Evolutionary conservation across 768 basidiomycete species (phyloP), one percentile per base, ranked within the genome.

Genomic region (Auricularia heimuer): DNA sequence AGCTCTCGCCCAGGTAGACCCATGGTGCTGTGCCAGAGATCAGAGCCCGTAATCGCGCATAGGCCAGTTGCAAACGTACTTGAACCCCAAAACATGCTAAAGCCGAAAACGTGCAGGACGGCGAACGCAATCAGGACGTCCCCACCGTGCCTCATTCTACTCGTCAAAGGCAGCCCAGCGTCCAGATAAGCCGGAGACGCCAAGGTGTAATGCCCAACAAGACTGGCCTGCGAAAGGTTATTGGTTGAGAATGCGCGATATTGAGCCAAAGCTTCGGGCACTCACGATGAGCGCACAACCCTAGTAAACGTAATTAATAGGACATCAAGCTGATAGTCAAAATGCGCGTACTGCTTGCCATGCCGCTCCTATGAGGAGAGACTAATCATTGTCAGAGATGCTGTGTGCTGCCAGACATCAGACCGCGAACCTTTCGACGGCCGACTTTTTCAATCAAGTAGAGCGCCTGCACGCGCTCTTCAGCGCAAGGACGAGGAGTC

Each of bases 1-100:
- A 92, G 21, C 84, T 86, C 77, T 91, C 89, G 62, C 88, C 88
- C 37, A 89, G 81, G 70, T 89, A 89, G 4, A 89, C 88, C 85
- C 84, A 86, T 10, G 56, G 56, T 4, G 56, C 56, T 60, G 37
- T 10, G 33, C 63, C 18, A 62, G 35, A 35, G 67, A 12, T 37
- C 16, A 44, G 12, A 42, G 54, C 12, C 33, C 29, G 29, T 29
- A 29, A 29, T 24, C 34, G 18, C 67, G n/a, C n/a, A 67, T 1
- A 63, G 62, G 18, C n/a, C 6, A 11, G 16, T 62, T 16, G 35
- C 34, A 45, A 14, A 18, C 8, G 29, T 35, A 34, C 56, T 24
- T 6, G 87, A 86, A 12, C 88, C 89, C 88, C 88, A 91, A 76
- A 88, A 90, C 66, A 86, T 81, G 1, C 83, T 83, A 73, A 82